Conservation (phyloP, 176 grass and related monocot species). For the Ensete ventricosum region DNA sequence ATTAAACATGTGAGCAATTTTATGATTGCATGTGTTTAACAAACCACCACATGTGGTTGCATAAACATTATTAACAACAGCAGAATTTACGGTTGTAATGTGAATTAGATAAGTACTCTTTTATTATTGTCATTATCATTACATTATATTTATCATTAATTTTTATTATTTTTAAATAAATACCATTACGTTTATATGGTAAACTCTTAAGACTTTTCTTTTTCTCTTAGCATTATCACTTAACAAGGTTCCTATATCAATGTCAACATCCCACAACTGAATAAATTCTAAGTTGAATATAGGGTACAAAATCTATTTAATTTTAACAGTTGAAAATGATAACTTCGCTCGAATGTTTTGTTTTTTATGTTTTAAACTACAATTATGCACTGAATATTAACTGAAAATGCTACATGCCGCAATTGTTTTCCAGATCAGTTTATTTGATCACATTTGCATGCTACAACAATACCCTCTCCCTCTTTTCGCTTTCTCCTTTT, state of each 20-base stretch:
- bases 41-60: neutral
- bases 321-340: neutral
- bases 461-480: too few species aligned
- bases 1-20: neutral
- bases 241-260: neutral
- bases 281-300: constrained; percentile 2
- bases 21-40: neutral
- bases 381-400: too few species aligned
- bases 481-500: too few species aligned
- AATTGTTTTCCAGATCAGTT: too few species aligned
- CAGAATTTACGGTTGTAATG: neutral
- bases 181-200: neutral
- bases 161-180: neutral
- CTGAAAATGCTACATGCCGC: neutral
- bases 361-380: too few species aligned
- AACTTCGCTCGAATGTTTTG: neutral
- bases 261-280: neutral
- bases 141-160: neutral
- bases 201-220: neutral
- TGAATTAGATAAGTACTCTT: too few species aligned
- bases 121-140: neutral
- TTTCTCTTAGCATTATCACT: neutral
- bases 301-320: neutral
- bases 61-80: too few species aligned
- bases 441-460: too few species aligned